Percentiles rank a stretch among this genome's conserved stretches.
phyloP scores from a whole-genome alignment of 352 stramenopile genomes.

The Pythium chondricola region DNA sequence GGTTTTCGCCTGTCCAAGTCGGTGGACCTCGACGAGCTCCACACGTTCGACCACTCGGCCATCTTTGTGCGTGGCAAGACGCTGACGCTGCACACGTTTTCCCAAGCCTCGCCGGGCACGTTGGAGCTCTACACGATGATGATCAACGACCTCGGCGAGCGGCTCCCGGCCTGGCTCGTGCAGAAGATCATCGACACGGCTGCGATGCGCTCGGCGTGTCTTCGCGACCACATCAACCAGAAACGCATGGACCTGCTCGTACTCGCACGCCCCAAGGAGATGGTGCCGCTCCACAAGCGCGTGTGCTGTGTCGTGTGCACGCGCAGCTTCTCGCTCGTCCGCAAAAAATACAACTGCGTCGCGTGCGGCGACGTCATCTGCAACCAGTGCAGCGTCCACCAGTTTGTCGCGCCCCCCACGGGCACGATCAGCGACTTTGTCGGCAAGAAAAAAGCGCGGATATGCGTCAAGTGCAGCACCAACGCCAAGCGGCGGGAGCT shows the following conservation, averaged over 20 bases:
- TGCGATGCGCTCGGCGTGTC: slow-evolving; percentile 63
- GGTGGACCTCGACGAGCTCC: slow-evolving; percentile 53
- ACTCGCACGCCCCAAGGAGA: slow-evolving; percentile 53
- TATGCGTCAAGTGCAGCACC: slow-evolving; percentile 74
- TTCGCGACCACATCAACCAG: slow-evolving; percentile 77
- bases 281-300: slow-evolving; percentile 65
- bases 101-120: slow-evolving; percentile 43
- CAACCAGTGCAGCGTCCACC: slow-evolving; percentile 67
- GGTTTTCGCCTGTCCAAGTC: slow-evolving; percentile 74
- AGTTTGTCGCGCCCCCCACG: slow-evolving; percentile 60
- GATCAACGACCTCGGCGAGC: slow-evolving; percentile 75
- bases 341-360: slow-evolving; percentile 83
- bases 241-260: slow-evolving; percentile 64
- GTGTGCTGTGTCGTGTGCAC: slow-evolving; percentile 78
- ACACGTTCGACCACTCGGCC: slow-evolving; percentile 37
- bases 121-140: slow-evolving; percentile 77
- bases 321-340: slow-evolving; percentile 75
- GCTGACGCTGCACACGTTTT: slow-evolving; percentile 68
- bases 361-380: slow-evolving; percentile 80
- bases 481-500: slow-evolving; percentile 48
- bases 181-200: slow-evolving; percentile 79
- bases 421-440: slow-evolving; percentile 27
- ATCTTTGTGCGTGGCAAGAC: slow-evolving; percentile 70
- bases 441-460: slow-evolving; percentile 66
- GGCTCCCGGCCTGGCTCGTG: slow-evolving; percentile 69